Base-by-base conservation (phyloP, 2,329 filamentous ascomycete species). In the Cercospora zeina region DNA sequence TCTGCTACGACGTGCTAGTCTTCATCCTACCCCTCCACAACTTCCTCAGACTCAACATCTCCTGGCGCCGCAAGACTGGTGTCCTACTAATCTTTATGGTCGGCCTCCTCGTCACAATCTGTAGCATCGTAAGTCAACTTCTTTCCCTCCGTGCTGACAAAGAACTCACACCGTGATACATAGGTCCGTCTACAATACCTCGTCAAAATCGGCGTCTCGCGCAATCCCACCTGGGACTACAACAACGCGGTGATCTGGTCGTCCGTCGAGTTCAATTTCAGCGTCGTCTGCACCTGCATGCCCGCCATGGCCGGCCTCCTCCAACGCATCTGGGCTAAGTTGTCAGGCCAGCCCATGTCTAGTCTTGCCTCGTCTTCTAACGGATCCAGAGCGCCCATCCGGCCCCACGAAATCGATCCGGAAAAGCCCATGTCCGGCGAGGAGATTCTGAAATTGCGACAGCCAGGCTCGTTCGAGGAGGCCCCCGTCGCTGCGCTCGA, bases 1-100 rank as follows among this genome's bases (percentile, higher is more conserved):
- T 67, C 47, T 64, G 64, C 37, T 67, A 66, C 47, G 66, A 67
- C 31, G 66, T 67, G n/a, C 47, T 66, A 21, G 64, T 67, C 16
- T 67, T 67, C 58, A 49, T 67, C 14, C 37, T 67, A 13, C 66
- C 66, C 14, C 53, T 67, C 13, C 66, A 67, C 58, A 67, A 67
- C 39, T 67, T 67, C 24, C 49, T 67, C 6, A 67, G 66, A 33
- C 61, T 67, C 42, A 67, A 67, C 39, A 67, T 67, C 36, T 67
- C 65, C 24, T 67, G 65, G 65, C 58, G 58, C 3, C 50, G 65
- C 24, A 67, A 67, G 58, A 61, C 54, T 34, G 65, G 65, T 4
- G 65, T 67, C 5, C 62, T 61, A 31, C 30, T 56, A 9, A 67
- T 65, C 31, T 67, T 67, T 60, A 67, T 67, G 65, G 63, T 65